Evolutionary conservation across 1,284 basidiomycete genomes (phyloP).

Genomic region (Austroboletus rostrupii): DNA sequence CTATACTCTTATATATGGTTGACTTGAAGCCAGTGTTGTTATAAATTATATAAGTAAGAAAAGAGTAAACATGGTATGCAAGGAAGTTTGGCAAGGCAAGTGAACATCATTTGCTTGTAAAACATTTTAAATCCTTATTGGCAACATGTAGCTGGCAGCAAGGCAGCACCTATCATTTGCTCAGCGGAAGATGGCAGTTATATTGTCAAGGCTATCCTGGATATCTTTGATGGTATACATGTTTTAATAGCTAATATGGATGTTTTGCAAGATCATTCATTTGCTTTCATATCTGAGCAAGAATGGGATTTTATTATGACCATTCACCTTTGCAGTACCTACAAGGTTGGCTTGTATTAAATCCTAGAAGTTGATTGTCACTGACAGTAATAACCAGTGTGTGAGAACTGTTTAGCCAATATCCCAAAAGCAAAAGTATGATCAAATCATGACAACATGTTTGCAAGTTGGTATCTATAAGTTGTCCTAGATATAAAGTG

Average conservation of each 20-base stretch:
- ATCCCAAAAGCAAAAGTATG: constrained; percentile 96
- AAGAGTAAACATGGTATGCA: constrained; percentile 79
- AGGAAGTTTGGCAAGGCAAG: constrained; percentile 79
- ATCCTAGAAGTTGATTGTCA: neutral
- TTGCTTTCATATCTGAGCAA: constrained; percentile 83
- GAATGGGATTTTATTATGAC: constrained; percentile 94
- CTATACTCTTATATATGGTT: constrained; percentile 89
- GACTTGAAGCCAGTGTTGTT: constrained; percentile 92
- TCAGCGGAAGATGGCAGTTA: constrained; percentile 91
- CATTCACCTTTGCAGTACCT: constrained; percentile 83
- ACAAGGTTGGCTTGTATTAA: constrained; percentile 43
- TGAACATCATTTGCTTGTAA: neutral
- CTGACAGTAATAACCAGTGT: constrained; percentile 45
- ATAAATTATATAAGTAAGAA: constrained; percentile 94
- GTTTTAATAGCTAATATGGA: constrained; percentile 93
- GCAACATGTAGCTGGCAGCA: constrained; percentile 67
- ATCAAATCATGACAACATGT: constrained; percentile 91
- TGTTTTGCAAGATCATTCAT: constrained; percentile 89
- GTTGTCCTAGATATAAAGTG: constrained; percentile 28
- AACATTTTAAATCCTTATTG: neutral
- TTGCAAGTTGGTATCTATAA: constrained; percentile 90
- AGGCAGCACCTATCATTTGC: constrained; percentile 80
- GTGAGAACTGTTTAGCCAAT: constrained; percentile 95
- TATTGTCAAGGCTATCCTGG: constrained; percentile 85
- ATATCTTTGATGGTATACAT: constrained; percentile 88